Percentiles rank a stretch among this genome's conserved stretches.
phyloP scores from a whole-genome alignment of 2,329 filamentous ascomycete genomes.

The Pseudogymnoascus sp. region DNA sequence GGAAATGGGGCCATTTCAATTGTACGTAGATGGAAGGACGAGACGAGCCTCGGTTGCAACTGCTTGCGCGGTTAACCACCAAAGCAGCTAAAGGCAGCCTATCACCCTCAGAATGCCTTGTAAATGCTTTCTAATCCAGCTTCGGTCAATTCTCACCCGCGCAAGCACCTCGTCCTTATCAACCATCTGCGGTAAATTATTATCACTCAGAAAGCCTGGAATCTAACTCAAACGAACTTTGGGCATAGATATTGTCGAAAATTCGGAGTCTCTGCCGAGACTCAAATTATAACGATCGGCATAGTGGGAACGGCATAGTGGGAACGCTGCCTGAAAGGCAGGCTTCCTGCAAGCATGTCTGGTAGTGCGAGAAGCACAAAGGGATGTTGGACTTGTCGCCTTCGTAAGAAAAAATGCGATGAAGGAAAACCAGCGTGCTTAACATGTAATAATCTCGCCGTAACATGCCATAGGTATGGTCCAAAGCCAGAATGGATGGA shows the following conservation, averaged over 20 bases:
- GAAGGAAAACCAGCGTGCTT: constrained; percentile 51
- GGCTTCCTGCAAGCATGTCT: not conserved
- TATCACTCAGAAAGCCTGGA: not conserved
- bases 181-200: not conserved
- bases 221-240: constrained; percentile 3
- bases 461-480: constrained; percentile 10
- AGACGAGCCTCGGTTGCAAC: not conserved
- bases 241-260: not conserved
- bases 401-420: constrained; percentile 58
- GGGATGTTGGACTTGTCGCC: constrained; percentile 57
- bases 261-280: not conserved
- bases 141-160: not conserved
- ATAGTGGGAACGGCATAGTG: not conserved
- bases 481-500: constrained; percentile 10
- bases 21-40: constrained; percentile 1
- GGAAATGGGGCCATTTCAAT: not conserved
- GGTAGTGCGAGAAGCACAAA: constrained; percentile 12
- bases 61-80: constrained; percentile 2
- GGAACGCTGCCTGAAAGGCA: not conserved
- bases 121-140: constrained; percentile 1
- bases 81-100: not conserved
- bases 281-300: not conserved
- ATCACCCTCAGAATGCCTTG: not conserved
- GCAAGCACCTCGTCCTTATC: not conserved
- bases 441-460: constrained; percentile 33